Evolutionary conservation across 345 rosid species (phyloP).

Genomic region (Brassica nigra): DNA sequence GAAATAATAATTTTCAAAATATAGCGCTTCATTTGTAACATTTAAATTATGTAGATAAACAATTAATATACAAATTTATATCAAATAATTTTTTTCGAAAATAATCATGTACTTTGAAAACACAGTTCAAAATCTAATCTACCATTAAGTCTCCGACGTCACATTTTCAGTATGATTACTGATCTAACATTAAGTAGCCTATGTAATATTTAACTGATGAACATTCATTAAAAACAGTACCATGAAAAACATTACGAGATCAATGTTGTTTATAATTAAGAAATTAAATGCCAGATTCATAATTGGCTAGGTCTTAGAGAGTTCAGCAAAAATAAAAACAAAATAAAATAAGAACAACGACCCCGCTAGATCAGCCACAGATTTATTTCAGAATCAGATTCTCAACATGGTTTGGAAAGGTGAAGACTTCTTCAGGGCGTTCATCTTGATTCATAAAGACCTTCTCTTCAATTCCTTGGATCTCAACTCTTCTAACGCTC

Average conservation of each 20-base stretch:
- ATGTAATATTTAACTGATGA: not conserved
- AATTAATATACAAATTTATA: too few relatives aligned
- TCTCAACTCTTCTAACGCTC: not conserved
- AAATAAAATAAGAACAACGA: not conserved
- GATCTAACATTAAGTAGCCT: not conserved
- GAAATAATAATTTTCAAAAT: too few relatives aligned
- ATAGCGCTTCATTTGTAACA: too few relatives aligned
- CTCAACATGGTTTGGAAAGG: constrained; percentile 9
- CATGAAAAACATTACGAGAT: not conserved
- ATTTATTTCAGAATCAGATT: constrained; percentile 16
- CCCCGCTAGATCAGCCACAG: not conserved
- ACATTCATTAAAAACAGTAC: not conserved
- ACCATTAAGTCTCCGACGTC: too few relatives aligned
- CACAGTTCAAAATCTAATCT: too few relatives aligned
- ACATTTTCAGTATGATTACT: not conserved
- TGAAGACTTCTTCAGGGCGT: not conserved
- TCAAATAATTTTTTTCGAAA: too few relatives aligned
- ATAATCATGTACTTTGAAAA: too few relatives aligned
- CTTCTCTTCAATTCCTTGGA: constrained; percentile 13
- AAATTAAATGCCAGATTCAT: not conserved
- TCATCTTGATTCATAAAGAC: not conserved
- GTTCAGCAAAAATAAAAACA: not conserved
- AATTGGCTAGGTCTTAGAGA: not conserved
- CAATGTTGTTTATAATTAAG: not conserved
- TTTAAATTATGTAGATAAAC: too few relatives aligned